phyloP scores from a whole-genome alignment of 768 basidiomycete species.

The Rhodotorula diobovata region DNA sequence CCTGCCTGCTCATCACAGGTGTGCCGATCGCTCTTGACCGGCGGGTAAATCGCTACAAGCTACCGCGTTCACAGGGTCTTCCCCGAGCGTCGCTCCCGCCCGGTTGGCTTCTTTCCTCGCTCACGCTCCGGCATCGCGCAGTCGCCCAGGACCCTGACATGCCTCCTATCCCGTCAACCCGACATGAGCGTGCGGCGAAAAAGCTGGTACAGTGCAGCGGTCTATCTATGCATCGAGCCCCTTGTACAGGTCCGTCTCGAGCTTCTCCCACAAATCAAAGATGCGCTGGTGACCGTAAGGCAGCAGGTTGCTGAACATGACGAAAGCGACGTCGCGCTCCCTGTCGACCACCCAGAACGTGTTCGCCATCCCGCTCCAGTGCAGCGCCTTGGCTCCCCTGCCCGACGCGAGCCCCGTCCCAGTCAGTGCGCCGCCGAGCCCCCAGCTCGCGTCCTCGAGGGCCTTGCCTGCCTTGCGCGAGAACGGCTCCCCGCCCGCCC shows the following conservation, averaged over 20 bases:
- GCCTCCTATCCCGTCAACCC: too few relatives aligned
- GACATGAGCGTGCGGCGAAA: too few relatives aligned
- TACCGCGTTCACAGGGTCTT: background rate
- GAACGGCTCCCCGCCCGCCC: constrained; percentile 7
- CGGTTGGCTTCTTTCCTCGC: too few relatives aligned
- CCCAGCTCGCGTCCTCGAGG: background rate
- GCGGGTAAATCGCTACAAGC: constrained; percentile 1
- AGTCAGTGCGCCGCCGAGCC: constrained; percentile 3
- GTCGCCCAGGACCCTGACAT: too few relatives aligned
- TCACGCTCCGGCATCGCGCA: too few relatives aligned
- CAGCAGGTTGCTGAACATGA: background rate
- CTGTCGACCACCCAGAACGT: constrained; percentile 33
- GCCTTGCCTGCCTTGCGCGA: background rate
- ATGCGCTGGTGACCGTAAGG: background rate
- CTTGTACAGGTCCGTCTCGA: constrained; percentile 11
- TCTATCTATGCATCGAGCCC: background rate
- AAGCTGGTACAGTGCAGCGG: background rate
- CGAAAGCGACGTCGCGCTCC: background rate
- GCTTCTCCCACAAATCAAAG: background rate
- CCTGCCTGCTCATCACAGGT: background rate
- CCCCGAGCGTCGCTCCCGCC: too few relatives aligned
- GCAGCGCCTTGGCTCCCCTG: background rate
- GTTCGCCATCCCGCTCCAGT: constrained; percentile 26
- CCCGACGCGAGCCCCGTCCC: constrained; percentile 11
- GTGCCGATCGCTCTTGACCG: constrained; percentile 30